A percentile compares a stretch with the other conserved stretches of the same genome.
phyloP scores from a whole-genome alignment of 2,329 filamentous ascomycete species.

The Monosporascus sp. region DNA sequence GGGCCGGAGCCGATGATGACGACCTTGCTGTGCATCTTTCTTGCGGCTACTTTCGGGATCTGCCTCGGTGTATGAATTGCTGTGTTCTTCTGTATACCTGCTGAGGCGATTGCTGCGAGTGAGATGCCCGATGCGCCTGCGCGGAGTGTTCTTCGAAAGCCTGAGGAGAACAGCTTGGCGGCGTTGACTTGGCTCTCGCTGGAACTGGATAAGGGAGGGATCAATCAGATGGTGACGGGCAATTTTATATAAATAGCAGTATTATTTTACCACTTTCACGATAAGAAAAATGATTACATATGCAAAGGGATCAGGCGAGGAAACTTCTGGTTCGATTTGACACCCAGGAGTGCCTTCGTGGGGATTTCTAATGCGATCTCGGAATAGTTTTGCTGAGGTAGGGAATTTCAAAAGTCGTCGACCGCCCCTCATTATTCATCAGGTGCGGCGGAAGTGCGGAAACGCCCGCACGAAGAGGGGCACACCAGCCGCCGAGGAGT shows the following conservation, averaged over 20 bases:
- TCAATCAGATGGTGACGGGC: background rate
- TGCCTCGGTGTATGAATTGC: constrained; percentile 20
- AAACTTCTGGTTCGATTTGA: background rate
- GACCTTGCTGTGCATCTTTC: constrained; percentile 87
- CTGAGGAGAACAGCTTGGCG: constrained; percentile 91
- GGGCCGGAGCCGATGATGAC: constrained; percentile 94
- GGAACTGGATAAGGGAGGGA: background rate
- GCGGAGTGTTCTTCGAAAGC: constrained; percentile 69
- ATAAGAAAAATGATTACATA: background rate
- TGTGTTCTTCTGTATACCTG: constrained; percentile 50
- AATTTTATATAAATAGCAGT: background rate
- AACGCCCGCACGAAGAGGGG: too few relatives aligned
- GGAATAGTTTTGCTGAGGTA: background rate
- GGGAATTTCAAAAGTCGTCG: too few relatives aligned
- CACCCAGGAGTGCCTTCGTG: background rate
- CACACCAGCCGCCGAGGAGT: too few relatives aligned
- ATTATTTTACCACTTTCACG: background rate
- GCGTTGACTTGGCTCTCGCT: constrained; percentile 24
- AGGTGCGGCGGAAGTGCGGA: too few relatives aligned
- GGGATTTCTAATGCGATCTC: background rate
- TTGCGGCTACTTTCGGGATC: constrained; percentile 34
- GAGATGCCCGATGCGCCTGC: constrained; percentile 68
- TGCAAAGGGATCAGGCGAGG: background rate
- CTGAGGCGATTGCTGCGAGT: constrained; percentile 62
- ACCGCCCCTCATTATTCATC: too few relatives aligned